These are phyloP conservation scores for Hyparrhenia diplandra DNA, from an alignment of 176 grass and related monocot species.

Conservation along the genomic window DNA sequence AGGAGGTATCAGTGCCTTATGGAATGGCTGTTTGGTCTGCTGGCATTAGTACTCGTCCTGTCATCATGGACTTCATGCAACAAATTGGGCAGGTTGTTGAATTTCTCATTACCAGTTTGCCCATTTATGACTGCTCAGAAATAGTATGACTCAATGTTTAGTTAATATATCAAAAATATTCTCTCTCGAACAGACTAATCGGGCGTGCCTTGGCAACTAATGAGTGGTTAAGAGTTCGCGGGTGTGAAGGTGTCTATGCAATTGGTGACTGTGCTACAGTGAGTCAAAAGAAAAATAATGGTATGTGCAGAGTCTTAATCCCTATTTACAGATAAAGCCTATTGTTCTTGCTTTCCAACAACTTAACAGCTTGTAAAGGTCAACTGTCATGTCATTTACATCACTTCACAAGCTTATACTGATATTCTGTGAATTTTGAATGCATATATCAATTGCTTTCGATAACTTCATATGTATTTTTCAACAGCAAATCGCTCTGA, in stretches of 20 bases:
- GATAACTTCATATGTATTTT: too few relatives aligned
- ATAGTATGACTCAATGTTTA: neutral
- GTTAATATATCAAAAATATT: constrained; percentile 19
- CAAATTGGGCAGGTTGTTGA: constrained; percentile 74
- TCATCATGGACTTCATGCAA: constrained; percentile 78
- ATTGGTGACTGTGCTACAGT: too few relatives aligned
- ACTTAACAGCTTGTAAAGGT: too few relatives aligned
- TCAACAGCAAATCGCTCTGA: too few relatives aligned
- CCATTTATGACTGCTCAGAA: neutral
- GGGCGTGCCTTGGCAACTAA: constrained; percentile 79
- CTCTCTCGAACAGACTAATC: constrained; percentile 47
- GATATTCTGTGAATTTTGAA: too few relatives aligned
- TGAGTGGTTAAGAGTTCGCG: constrained; percentile 88
- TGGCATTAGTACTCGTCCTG: constrained; percentile 69
- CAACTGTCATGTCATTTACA: too few relatives aligned
- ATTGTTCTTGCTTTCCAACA: too few relatives aligned
- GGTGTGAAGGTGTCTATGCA: constrained; percentile 76
- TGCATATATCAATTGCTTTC: too few relatives aligned
- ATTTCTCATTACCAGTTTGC: neutral
- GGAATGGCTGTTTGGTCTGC: constrained; percentile 98
- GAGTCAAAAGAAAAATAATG: too few relatives aligned
- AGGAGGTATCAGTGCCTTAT: constrained; percentile 68
- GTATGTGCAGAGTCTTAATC: too few relatives aligned
- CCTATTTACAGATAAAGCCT: too few relatives aligned
- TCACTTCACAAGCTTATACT: too few relatives aligned